Percentiles rank a stretch among this genome's conserved stretches.
Conservation (phyloP, 1,284 basidiomycete species). For the Moesziomyces parantarcticus region DNA sequence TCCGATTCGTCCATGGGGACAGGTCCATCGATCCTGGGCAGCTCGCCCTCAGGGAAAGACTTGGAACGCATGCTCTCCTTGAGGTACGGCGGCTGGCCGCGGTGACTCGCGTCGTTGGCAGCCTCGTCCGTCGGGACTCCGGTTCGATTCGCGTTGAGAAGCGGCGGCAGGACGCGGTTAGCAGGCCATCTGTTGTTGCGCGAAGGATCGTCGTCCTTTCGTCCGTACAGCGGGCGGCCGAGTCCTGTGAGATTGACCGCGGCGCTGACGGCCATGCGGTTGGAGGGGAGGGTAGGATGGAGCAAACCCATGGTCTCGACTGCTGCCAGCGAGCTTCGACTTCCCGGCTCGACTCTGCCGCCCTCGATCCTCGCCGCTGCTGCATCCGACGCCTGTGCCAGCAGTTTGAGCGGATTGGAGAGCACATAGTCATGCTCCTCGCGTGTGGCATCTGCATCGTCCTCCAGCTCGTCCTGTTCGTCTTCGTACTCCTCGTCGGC, state of each 20-base stretch:
- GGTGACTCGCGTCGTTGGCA: slow-evolving; percentile 5
- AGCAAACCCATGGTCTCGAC: slow-evolving; percentile 58
- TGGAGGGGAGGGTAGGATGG: slow-evolving; percentile 33
- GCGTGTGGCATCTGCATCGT: slow-evolving; percentile 45
- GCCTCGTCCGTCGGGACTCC: background rate
- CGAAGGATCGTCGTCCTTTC: slow-evolving; percentile 22
- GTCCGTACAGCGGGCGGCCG: slow-evolving; percentile 37
- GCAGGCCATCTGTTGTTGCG: slow-evolving; percentile 33
- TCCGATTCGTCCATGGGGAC: slow-evolving; percentile 23
- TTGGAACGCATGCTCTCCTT: slow-evolving; percentile 38
- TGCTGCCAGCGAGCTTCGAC: slow-evolving; percentile 34
- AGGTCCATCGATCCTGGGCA: slow-evolving; percentile 26
- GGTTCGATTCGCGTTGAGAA: slow-evolving; percentile 22
- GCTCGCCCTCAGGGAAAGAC: slow-evolving; percentile 42
- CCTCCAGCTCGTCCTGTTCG: slow-evolving; percentile 57
- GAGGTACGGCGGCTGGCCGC: slow-evolving; percentile 31
- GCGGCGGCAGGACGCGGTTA: slow-evolving; percentile 34
- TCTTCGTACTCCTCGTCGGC: slow-evolving; percentile 50
- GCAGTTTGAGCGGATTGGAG: slow-evolving; percentile 55
- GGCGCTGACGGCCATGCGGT: slow-evolving; percentile 42
- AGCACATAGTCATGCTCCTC: slow-evolving; percentile 55
- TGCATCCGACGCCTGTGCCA: slow-evolving; percentile 57
- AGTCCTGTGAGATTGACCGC: slow-evolving; percentile 46
- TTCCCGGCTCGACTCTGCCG: slow-evolving; percentile 36
- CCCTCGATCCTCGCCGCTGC: slow-evolving; percentile 47